Percentiles rank a stretch among this genome's conserved stretches.
Evolutionary conservation across 768 basidiomycete genomes (phyloP).

Genomic region (Candolleomyces aberdarensis): DNA sequence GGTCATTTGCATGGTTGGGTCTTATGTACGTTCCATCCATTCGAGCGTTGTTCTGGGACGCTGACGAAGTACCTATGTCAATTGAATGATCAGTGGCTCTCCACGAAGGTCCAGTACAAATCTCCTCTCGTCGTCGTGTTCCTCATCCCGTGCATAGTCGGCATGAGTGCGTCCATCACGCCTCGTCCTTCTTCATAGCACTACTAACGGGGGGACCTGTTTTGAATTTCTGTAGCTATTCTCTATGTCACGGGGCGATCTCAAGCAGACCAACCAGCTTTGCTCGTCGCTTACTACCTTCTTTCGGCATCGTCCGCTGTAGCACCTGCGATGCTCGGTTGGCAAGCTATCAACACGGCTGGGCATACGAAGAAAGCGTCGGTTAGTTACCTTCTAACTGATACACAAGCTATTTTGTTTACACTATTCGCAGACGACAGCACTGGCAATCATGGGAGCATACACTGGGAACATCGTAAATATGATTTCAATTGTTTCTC

Average conservation of each 20-base stretch:
- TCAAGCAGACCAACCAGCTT: constrained; percentile 20
- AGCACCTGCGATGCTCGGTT: constrained; percentile 25
- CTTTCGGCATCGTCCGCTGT: constrained; percentile 19
- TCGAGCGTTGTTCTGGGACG: background rate
- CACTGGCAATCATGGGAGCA: constrained; percentile 22
- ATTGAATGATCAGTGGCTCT: constrained; percentile 20
- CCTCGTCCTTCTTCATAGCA: background rate
- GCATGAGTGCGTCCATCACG: constrained; percentile 16
- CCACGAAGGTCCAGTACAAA: constrained; percentile 22
- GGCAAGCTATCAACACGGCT: constrained; percentile 34
- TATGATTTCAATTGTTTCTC: background rate
- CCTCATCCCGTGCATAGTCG: constrained; percentile 20
- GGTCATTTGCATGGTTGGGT: constrained; percentile 21
- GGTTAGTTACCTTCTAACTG: constrained; percentile 5
- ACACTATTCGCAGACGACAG: constrained; percentile 17
- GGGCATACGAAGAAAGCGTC: constrained; percentile 30
- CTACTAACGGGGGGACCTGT: background rate
- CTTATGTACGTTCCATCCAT: constrained; percentile 19
- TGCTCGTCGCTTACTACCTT: constrained; percentile 30
- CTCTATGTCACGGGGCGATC: constrained; percentile 21
- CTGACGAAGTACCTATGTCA: background rate
- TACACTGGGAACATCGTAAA: constrained; percentile 24
- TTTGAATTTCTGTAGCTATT: constrained; percentile 15
- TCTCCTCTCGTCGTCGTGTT: constrained; percentile 20
- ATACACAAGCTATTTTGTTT: background rate